Conservation (phyloP, 352 stramenopile species). For the Elongisporangium anandrum region DNA sequence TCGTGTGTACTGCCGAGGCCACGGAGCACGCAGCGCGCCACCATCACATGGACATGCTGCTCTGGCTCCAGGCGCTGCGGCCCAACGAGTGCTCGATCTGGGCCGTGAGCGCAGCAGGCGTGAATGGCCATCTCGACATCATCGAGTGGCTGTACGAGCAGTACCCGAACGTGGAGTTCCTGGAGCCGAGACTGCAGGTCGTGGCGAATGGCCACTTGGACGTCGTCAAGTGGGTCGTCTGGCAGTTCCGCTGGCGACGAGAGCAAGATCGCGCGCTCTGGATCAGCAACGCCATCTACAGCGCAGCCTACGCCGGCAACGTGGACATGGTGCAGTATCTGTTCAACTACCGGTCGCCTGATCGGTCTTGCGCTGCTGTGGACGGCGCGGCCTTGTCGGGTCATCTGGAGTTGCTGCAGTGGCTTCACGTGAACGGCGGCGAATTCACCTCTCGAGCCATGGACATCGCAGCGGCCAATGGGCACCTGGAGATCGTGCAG, state of each 20-base stretch:
- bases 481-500: conserved; percentile 27
- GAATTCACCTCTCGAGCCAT: conserved; percentile 34
- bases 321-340: conserved; percentile 43
- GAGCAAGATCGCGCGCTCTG: conserved; percentile 28
- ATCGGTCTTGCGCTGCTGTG: conserved; percentile 40
- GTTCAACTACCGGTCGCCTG: conserved; percentile 27
- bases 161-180: conserved; percentile 20
- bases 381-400: conserved; percentile 34
- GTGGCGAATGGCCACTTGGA: conserved; percentile 40
- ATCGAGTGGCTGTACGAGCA: conserved; percentile 36
- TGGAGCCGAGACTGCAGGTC: conserved; percentile 3
- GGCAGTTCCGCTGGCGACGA: conserved; percentile 6
- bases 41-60: conserved; percentile 37
- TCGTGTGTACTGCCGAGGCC: conserved; percentile 28
- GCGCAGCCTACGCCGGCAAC: conserved; percentile 33
- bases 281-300: conserved; percentile 19
- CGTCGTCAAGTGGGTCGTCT: conserved; percentile 44
- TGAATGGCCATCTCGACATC: conserved; percentile 36
- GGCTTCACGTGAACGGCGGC: conserved; percentile 32
- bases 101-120: conserved; percentile 45
- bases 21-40: conserved; percentile 44
- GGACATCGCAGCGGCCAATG: conserved; percentile 29
- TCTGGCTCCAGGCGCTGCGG: conserved; percentile 35
- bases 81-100: conserved; percentile 26
- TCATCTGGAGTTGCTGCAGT: conserved; percentile 50